Evolutionary conservation across 768 basidiomycete species (phyloP), one percentile per base, ranked within the genome.

Genomic region (Sporobolomyces pararoseus): DNA sequence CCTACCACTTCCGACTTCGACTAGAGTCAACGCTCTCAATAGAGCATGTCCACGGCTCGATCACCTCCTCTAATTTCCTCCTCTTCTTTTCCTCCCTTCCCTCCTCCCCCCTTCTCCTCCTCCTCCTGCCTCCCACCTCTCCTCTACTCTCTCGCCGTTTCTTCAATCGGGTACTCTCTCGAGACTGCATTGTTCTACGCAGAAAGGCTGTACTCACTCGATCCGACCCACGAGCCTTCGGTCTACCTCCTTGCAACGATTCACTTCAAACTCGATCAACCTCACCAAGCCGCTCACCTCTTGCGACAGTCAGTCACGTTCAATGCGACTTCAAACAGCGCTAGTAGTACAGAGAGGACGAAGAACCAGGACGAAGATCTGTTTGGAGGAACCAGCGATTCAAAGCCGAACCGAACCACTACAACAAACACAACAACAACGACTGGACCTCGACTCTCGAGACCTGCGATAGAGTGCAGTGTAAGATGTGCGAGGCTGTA

Each of bases 181-280:
- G 1, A 9, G 79, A 87, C 90, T 17, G 91, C 91, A 47, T 84
- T 90, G 53, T 95, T 95, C 82, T 89, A 89, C 81, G 90, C 91
- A 42, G 92, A 94, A 80, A 82, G 90, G 72, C 89, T 89, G 78
- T 88, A 84, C 78, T 84, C 86, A 47, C 80, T 89, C 79, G 87
- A 89, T 79, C 82, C 83, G 70, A 78, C 82, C 35, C 86, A 85
- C 79, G 91, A 94, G 78, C 87, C 89, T 77, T 86, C 90, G 73
- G 85, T 89, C 65, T 90, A 90, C 82, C 84, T 93, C 52, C 89
- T 90, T 83, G 90, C 91, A 72, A 87, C 85, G 50, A 83, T 87
- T 25, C 85, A 93, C 72, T 83, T 90, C 51, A 85, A 83, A 9
- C 84, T 86, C 73, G 84, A 84, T 65, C 88, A 89, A 77, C 84